Base-by-base conservation (phyloP, 176 grass and related monocot genomes). In the Urochloa ruziziensis region DNA sequence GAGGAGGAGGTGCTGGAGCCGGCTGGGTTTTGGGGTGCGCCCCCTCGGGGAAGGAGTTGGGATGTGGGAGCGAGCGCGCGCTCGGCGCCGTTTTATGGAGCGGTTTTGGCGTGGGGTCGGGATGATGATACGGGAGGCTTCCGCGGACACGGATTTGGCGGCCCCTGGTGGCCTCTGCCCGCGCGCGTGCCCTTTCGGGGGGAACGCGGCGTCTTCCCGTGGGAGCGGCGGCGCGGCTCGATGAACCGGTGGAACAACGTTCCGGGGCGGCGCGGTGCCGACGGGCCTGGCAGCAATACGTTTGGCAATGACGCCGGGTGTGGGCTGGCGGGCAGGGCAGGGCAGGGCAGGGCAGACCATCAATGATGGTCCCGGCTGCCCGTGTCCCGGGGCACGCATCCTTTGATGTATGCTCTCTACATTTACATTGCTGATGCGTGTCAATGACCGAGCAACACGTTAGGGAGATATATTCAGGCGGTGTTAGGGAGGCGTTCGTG, bases 51-150 rank as follows among this genome's bases (percentile, higher is more conserved):
- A 14, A 19, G 68, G 24, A 48, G 68, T 40, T 21, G 65, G 78
- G 79, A 56, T 39, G 48, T 10, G 48, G n/a, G 52, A 60, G n/a
- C 14, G 27, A 35, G 53, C 74, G 74, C 74, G 74, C 53, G 54
- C 36, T 77, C 35, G 74, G 49, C 30, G 74, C 74, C 64, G 54
- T 82, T 71, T 82, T 57, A 82, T 70, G 36, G 74, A 39, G 29
- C 12, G 72, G 10, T 7, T 13, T 13, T 27, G 13, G 16, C 16
- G 30, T 32, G 27, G 23, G 67, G 16, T n/a, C 58, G 59, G 35
- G 36, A 67, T 67, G 64, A 27, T 8, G 67, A 35, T n/a, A n/a
- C n/a, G n/a, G n/a, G n/a, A n/a, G n/a, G n/a, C 18, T 37, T 23
- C 37, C 35, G 1, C 0, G 76, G 19, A 48, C 59, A 64, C 40